phyloP scores from a whole-genome alignment of 106 monocot genomes.

The Dendrobium officinale region DNA sequence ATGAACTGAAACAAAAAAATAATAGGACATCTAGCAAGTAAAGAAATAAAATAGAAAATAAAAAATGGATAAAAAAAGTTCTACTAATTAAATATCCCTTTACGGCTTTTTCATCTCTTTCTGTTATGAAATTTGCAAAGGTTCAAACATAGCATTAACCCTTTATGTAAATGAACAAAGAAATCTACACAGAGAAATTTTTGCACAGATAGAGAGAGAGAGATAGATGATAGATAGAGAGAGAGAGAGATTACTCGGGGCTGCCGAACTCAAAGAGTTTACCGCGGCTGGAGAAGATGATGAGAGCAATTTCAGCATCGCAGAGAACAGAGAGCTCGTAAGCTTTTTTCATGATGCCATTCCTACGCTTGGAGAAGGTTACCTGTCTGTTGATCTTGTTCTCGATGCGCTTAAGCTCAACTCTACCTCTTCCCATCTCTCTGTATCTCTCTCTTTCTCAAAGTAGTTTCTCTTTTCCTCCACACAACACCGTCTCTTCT shows the following conservation, averaged over 20 bases:
- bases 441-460: neutral
- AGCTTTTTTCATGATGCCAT: slow-evolving; percentile 7
- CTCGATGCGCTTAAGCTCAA: slow-evolving; percentile 3
- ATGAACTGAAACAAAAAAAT: too few species aligned
- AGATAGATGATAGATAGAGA: neutral
- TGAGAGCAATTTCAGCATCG: neutral
- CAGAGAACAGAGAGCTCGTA: slow-evolving; percentile 6
- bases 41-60: neutral
- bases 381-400: slow-evolving; percentile 8
- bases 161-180: too few species aligned
- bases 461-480: neutral
- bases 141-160: too few species aligned
- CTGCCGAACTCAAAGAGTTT: slow-evolving; percentile 8
- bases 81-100: neutral
- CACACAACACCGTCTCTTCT: neutral
- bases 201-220: neutral
- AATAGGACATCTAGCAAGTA: neutral
- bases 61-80: neutral
- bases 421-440: slow-evolving; percentile 7
- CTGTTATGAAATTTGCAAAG: neutral
- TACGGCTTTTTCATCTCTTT: neutral
- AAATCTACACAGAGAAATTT: neutral
- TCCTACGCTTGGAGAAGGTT: slow-evolving; percentile 6
- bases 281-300: slow-evolving; percentile 7
- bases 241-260: slow-evolving; percentile 1